phyloP scores from a whole-genome alignment of 805 yeast species.

The Saturnispora dispora region DNA sequence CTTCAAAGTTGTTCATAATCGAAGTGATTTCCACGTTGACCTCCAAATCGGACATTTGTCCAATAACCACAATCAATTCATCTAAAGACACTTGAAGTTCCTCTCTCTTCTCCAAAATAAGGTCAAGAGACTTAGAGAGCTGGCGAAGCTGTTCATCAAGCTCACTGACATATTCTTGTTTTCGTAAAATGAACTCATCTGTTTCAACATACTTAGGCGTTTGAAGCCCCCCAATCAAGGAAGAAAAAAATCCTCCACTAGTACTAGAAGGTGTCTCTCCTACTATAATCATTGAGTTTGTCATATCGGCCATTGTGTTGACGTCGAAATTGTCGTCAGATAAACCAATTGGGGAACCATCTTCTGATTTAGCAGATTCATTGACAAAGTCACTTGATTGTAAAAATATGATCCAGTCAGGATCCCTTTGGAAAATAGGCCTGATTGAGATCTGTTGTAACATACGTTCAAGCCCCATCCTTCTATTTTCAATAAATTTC shows the following conservation, averaged over 20 bases:
- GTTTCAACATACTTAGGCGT: conserved; percentile 61
- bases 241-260: conserved; percentile 53
- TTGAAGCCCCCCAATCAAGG: conserved; percentile 51
- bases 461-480: conserved; percentile 83
- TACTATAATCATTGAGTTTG: conserved; percentile 17
- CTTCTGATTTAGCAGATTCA: conserved; percentile 64
- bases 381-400: conserved; percentile 60
- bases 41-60: conserved; percentile 63
- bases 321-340: conserved; percentile 19
- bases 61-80: conserved; percentile 47
- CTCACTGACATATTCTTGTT: conserved; percentile 57
- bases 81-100: conserved; percentile 62
- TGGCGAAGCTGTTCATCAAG: conserved; percentile 66
- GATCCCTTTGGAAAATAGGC: conserved; percentile 52
- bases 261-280: conserved; percentile 15
- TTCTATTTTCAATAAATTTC: conserved; percentile 78
- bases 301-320: conserved; percentile 23
- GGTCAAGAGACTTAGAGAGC: conserved; percentile 61
- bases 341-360: conserved; percentile 27
- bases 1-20: conserved; percentile 62
- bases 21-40: conserved; percentile 56
- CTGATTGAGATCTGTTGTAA: conserved; percentile 56
- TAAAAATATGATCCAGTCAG: conserved; percentile 70
- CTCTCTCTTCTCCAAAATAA: conserved; percentile 63
- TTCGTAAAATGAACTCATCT: conserved; percentile 67